Evolutionary conservation across 2,329 filamentous ascomycete species (phyloP).

Genomic region (Ceratocystis alfenasii): DNA sequence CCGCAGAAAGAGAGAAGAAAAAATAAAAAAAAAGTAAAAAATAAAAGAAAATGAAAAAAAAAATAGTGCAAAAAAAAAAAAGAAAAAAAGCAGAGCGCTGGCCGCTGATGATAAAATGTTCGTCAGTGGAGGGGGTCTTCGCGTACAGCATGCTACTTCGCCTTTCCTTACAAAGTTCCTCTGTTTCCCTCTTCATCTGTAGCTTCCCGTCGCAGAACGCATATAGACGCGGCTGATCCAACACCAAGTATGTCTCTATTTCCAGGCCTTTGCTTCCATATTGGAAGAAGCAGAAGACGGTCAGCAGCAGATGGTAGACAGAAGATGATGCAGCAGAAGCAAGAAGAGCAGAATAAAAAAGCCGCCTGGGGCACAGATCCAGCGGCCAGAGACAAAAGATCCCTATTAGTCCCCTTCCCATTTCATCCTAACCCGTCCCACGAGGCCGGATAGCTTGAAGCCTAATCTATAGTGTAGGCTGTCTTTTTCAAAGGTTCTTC

Average conservation of each 20-base stretch:
- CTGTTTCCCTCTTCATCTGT: too few species aligned
- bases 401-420: neutral
- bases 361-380: neutral
- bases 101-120: neutral
- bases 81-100: neutral
- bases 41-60: neutral
- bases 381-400: neutral
- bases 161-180: too few species aligned
- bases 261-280: neutral
- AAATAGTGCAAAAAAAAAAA: neutral
- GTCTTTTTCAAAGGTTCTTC: neutral
- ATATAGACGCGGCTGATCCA: too few species aligned
- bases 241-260: too few species aligned
- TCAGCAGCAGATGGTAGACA: too few species aligned
- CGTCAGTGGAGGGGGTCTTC: too few species aligned
- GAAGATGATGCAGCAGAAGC: neutral
- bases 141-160: too few species aligned
- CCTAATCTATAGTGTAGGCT: neutral
- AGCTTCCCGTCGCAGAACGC: too few species aligned
- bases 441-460: neutral
- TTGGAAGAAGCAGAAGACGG: neutral
- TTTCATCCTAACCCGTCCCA: neutral
- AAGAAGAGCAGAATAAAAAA: neutral
- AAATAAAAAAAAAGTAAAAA: neutral
- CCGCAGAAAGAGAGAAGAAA: neutral